Percentiles rank a stretch among this genome's conserved stretches.
These are phyloP conservation scores for Mucuna pruriens DNA, from an alignment of 306 rosid genomes.

Conservation along the genomic window DNA sequence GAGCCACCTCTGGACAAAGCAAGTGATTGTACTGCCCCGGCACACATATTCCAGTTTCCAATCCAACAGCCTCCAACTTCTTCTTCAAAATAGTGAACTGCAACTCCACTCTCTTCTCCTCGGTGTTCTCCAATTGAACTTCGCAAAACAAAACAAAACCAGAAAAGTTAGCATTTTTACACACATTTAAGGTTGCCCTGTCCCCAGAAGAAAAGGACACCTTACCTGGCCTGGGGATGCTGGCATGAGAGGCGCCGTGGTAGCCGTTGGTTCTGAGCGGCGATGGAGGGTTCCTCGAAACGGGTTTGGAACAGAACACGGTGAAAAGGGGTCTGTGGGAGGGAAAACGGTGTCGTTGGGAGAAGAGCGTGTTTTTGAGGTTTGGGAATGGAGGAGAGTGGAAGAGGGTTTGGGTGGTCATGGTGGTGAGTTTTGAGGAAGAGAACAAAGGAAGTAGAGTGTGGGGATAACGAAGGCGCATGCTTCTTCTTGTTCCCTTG, in stretches of 20 bases:
- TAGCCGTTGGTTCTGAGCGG: conserved; percentile 69
- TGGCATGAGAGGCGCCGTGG: conserved; percentile 49
- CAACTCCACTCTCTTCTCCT: conserved; percentile 17
- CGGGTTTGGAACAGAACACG: conserved; percentile 48
- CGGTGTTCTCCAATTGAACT: conserved; percentile 54
- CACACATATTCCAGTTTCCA: conserved; percentile 48
- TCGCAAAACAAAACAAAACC: conserved; percentile 19
- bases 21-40: conserved; percentile 68
- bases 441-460: conserved; percentile 40
- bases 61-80: conserved; percentile 62
- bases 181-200: neutral
- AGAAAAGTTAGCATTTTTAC: neutral
- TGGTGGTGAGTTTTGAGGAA: conserved; percentile 40
- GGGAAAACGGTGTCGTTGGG: conserved; percentile 38
- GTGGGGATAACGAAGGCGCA: conserved; percentile 60
- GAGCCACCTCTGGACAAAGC: conserved; percentile 72
- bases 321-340: conserved; percentile 42
- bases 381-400: conserved; percentile 44
- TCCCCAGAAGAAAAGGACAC: neutral
- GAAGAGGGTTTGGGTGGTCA: conserved; percentile 56
- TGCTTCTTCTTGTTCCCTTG: conserved; percentile 16
- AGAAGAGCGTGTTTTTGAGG: conserved; percentile 33
- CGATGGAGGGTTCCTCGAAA: conserved; percentile 42
- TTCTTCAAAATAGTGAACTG: conserved; percentile 44
- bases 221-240: conserved; percentile 52